A percentile compares a stretch with the other conserved stretches of the same genome.
phyloP scores from a whole-genome alignment of 768 basidiomycete genomes.

The Mycena galericulata region DNA sequence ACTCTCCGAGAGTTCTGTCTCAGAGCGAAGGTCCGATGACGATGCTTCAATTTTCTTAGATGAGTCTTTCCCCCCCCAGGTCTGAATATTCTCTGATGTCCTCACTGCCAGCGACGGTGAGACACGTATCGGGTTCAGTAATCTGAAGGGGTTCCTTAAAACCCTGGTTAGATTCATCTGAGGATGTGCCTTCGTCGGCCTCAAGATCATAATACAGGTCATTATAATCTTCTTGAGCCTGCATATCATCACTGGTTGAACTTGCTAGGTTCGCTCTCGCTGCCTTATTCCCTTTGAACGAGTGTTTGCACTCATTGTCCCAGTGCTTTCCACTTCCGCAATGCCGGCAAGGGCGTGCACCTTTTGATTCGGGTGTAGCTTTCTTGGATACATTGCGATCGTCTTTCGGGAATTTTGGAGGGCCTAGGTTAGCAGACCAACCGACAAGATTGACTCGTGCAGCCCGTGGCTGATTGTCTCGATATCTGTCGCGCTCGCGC shows the following conservation, averaged over 20 bases:
- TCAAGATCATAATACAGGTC: not conserved
- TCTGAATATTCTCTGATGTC: not conserved
- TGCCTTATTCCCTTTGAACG: no score
- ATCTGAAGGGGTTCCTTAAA: no score
- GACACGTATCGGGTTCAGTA: no score
- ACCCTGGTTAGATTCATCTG: not conserved
- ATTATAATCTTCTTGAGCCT: no score
- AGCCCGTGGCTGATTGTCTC: not conserved
- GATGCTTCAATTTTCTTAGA: not conserved
- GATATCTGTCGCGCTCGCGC: not conserved
- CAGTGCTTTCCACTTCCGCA: not conserved
- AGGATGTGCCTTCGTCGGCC: not conserved
- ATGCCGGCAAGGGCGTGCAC: not conserved
- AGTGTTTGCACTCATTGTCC: no score
- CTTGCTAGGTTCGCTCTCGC: no score
- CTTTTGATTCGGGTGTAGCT: not conserved
- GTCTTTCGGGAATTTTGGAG: not conserved
- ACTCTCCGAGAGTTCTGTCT: not conserved
- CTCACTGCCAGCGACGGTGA: not conserved
- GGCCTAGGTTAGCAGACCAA: not conserved
- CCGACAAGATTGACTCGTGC: constrained; percentile 18
- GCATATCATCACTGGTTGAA: no score
- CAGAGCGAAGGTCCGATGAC: not conserved
- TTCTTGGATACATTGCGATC: not conserved
- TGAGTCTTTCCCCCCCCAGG: not conserved